phyloP scores from a whole-genome alignment of 2,329 filamentous ascomycete species.

The Neonectria sp. region DNA sequence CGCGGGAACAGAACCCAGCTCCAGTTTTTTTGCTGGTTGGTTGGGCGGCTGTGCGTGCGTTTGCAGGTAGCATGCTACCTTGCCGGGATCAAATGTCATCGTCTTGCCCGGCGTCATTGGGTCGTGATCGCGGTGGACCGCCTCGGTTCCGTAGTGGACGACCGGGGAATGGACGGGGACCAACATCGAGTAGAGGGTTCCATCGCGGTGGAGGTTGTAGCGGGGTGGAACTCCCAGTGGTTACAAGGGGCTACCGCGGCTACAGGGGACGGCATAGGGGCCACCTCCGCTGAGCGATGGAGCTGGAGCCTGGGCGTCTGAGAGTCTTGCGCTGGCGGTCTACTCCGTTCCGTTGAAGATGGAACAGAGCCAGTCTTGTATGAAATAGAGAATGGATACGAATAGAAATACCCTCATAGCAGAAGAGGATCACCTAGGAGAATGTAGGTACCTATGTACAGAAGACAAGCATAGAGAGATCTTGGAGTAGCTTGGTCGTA shows the following conservation, averaged over 20 bases:
- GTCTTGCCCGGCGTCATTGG: neutral
- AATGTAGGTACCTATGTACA: no score
- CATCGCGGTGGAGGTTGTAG: neutral
- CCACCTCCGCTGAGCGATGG: neutral
- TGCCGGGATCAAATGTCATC: neutral
- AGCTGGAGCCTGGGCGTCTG: no score
- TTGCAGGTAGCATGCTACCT: neutral
- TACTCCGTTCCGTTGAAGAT: no score
- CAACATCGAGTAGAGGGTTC: neutral
- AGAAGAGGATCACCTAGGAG: no score
- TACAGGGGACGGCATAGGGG: neutral
- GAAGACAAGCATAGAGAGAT: no score
- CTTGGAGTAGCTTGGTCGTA: no score
- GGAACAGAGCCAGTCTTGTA: no score
- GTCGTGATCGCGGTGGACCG: constrained; percentile 20
- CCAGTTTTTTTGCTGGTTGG: neutral
- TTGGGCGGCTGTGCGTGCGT: constrained; percentile 8
- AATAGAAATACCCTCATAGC: no score
- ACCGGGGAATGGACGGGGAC: constrained; percentile 9
- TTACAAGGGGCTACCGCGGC: no score
- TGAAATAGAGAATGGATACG: no score
- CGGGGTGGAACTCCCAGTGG: neutral
- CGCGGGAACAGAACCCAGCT: constrained; percentile 9
- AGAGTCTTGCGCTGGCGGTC: no score
- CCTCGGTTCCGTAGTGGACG: constrained; percentile 32